phyloP scores from a whole-genome alignment of 163 green algal genomes.

The Trebouxia gelatinosa region DNA sequence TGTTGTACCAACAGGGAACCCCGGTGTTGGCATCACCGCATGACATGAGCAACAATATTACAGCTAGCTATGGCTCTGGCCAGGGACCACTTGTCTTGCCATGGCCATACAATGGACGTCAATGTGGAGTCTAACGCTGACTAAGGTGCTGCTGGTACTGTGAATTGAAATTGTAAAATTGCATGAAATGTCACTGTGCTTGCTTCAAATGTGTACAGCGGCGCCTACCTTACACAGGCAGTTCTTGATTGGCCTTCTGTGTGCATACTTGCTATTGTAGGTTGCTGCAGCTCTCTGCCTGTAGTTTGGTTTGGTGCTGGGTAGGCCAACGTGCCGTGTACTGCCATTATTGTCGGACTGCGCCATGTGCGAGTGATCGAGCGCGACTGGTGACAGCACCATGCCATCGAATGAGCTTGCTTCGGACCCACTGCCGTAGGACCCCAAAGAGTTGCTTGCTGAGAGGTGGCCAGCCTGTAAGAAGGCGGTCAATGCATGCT shows the following conservation, averaged over 20 bases:
- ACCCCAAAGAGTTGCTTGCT: too few species aligned
- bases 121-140: too few species aligned
- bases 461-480: too few species aligned
- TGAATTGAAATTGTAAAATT: neutral
- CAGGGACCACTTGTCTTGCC: too few species aligned
- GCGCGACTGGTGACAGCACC: too few species aligned
- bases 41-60: neutral
- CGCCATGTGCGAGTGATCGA: too few species aligned
- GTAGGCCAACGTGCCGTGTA: too few species aligned
- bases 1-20: neutral
- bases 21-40: neutral
- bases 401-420: neutral
- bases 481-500: too few species aligned
- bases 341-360: too few species aligned
- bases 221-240: constrained; percentile 10
- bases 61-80: neutral
- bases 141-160: neutral
- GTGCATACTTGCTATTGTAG: constrained; percentile 37
- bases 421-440: too few species aligned
- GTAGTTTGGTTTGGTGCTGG: too few species aligned
- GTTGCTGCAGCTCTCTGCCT: neutral
- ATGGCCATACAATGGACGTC: too few species aligned
- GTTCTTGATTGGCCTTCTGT: neutral
- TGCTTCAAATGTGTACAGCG: neutral
- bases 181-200: neutral